Percentiles rank a stretch among this genome's conserved stretches.
phyloP scores from a whole-genome alignment of 2,329 filamentous ascomycete species.

The Fusarium udum region DNA sequence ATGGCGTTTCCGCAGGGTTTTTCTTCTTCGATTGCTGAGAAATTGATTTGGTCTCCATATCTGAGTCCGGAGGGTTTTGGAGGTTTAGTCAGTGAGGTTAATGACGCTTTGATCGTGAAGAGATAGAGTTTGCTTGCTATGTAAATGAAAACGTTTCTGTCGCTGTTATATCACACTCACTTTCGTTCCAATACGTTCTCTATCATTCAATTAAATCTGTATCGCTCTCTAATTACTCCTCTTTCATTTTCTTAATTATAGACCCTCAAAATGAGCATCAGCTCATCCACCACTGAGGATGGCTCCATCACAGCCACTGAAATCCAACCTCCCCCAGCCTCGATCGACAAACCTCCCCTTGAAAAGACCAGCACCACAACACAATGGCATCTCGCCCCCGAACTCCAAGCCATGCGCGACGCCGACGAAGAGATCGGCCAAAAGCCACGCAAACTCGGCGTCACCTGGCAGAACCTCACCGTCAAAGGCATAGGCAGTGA shows the following conservation, averaged over 20 bases:
- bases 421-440: background rate
- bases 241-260: rapidly evolving
- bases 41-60: rapidly evolving
- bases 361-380: background rate
- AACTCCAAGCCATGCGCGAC: background rate
- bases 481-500: constrained; percentile 70
- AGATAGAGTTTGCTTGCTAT: rapidly evolving
- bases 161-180: background rate
- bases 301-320: background rate
- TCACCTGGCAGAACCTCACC: constrained; percentile 71
- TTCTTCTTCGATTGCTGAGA: background rate
- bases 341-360: background rate
- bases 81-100: rapidly evolving
- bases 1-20: background rate
- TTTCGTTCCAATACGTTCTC: background rate
- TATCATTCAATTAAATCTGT: background rate
- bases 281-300: background rate
- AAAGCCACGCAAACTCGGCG: constrained; percentile 59
- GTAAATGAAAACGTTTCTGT: background rate
- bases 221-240: background rate
- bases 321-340: background rate
- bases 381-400: background rate
- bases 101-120: background rate
- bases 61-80: background rate
- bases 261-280: background rate